A percentile compares a stretch with the other conserved stretches of the same genome.
These are phyloP conservation scores for Hawksworthiomyces lignivorus DNA, from an alignment of 2,329 filamentous ascomycete genomes.

Conservation along the genomic window DNA sequence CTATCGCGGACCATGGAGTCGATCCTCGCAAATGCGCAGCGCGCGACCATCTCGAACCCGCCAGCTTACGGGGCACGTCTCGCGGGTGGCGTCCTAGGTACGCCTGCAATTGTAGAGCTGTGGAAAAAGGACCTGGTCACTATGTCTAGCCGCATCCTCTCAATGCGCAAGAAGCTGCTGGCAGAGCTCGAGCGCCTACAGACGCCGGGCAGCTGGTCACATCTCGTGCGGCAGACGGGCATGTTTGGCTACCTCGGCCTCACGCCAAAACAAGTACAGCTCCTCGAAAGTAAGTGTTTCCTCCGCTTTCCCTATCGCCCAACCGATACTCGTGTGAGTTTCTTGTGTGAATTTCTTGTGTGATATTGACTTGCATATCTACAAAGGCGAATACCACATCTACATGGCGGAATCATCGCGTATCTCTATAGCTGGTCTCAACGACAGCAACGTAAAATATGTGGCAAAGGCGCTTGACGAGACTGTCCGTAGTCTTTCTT, in stretches of 20 bases:
- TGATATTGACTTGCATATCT: background rate
- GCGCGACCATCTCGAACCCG: conserved; percentile 94
- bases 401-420: conserved; percentile 97
- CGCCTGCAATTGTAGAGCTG: conserved; percentile 68
- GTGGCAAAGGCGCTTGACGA: conserved; percentile 82
- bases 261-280: conserved; percentile 61
- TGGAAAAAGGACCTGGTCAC: conserved; percentile 87
- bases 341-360: too few relatives aligned
- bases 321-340: too few relatives aligned
- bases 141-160: conserved; percentile 90
- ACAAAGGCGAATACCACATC: conserved; percentile 58
- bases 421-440: conserved; percentile 94
- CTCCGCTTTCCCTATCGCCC: too few relatives aligned
- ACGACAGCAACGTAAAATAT: conserved; percentile 85
- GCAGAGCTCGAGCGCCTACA: conserved; percentile 68
- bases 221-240: conserved; percentile 96
- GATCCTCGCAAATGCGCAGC: conserved; percentile 90
- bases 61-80: conserved; percentile 89
- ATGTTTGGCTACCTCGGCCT: conserved; percentile 96
- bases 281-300: conserved; percentile 36
- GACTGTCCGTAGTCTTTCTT: too few relatives aligned
- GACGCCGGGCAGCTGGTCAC: conserved; percentile 91
- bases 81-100: conserved; percentile 74
- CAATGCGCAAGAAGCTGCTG: conserved; percentile 75
- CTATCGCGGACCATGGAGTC: conserved; percentile 61